A percentile compares a stretch with the other conserved stretches of the same genome.
These are phyloP conservation scores for Brassica cretica DNA, from an alignment of 345 rosid species.

Conservation along the genomic window DNA sequence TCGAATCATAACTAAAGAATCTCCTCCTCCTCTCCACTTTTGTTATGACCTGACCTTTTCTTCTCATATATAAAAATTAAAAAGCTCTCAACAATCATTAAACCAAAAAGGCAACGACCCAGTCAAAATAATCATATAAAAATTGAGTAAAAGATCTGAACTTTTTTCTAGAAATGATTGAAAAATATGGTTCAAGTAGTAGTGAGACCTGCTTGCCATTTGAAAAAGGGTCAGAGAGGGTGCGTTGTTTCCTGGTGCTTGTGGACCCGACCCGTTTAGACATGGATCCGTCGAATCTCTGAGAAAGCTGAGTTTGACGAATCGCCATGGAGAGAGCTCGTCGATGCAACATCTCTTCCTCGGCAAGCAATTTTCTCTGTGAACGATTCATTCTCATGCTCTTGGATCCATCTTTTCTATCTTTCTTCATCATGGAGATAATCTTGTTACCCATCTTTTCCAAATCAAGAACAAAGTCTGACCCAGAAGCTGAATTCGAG, in stretches of 20 bases:
- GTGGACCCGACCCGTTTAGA: conserved; percentile 86
- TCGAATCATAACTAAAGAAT: not conserved
- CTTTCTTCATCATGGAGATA: conserved; percentile 76
- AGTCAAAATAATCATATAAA: conserved; percentile 14
- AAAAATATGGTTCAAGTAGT: not conserved
- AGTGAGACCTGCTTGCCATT: conserved; percentile 68
- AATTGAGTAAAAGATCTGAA: conserved; percentile 19
- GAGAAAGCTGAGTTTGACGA: conserved; percentile 86
- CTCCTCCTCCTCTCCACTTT: conserved; percentile 22
- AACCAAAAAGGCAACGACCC: conserved; percentile 16
- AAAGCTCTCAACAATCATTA: conserved; percentile 23
- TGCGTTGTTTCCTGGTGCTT: conserved; percentile 61
- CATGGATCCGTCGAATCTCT: conserved; percentile 97
- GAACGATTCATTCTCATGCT: conserved; percentile 83
- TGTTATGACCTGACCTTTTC: conserved; percentile 26
- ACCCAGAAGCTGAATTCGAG: conserved; percentile 10
- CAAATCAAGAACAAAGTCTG: not conserved
- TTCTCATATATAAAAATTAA: conserved; percentile 16
- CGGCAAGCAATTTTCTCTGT: conserved; percentile 76
- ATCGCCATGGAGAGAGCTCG: conserved; percentile 94
- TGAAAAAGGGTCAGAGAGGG: conserved; percentile 65
- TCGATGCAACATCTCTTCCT: conserved; percentile 87
- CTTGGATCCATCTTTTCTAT: conserved; percentile 58
- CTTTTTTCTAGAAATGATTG: not conserved
- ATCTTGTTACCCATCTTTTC: conserved; percentile 79